Percentiles rank a stretch among this genome's conserved stretches.
Conservation (phyloP, 257 asterid species). For the Sherardia arvensis region DNA sequence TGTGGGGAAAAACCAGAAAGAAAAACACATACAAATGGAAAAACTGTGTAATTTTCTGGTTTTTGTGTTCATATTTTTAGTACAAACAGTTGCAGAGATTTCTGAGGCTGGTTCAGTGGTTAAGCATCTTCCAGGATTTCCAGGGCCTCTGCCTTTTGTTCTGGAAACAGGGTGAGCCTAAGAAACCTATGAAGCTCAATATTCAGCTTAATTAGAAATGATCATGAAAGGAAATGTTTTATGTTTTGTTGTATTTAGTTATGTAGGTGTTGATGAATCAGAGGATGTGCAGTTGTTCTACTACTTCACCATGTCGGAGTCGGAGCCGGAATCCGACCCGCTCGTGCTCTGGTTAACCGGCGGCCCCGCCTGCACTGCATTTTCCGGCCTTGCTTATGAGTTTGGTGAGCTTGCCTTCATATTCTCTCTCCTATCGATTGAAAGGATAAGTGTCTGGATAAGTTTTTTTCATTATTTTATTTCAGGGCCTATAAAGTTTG, state of each 20-base stretch:
- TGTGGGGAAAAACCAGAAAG: too few relatives aligned
- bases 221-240: background rate
- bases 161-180: slow-evolving; percentile 22
- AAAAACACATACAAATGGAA: background rate
- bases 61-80: background rate
- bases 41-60: slow-evolving; percentile 4
- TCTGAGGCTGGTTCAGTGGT: slow-evolving; percentile 11
- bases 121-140: slow-evolving; percentile 21
- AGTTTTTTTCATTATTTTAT: background rate
- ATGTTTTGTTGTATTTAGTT: background rate
- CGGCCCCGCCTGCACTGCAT: slow-evolving; percentile 15
- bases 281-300: slow-evolving; percentile 24
- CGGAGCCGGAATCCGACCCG: slow-evolving; percentile 14
- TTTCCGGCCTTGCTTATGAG: slow-evolving; percentile 17
- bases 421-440: background rate
- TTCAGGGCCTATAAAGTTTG: slow-evolving; percentile 21
- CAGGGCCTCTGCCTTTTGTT: slow-evolving; percentile 20
- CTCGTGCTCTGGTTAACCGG: slow-evolving; percentile 19
- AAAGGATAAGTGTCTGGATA: background rate
- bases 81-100: background rate
- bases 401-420: background rate
- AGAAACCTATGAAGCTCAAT: background rate
- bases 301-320: slow-evolving; percentile 12
- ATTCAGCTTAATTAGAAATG: background rate
- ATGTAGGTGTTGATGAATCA: slow-evolving; percentile 17